A percentile compares a stretch with the other conserved stretches of the same genome.
Conservation (phyloP, 2,329 filamentous ascomycete species). For the Colletotrichum liriopes region DNA sequence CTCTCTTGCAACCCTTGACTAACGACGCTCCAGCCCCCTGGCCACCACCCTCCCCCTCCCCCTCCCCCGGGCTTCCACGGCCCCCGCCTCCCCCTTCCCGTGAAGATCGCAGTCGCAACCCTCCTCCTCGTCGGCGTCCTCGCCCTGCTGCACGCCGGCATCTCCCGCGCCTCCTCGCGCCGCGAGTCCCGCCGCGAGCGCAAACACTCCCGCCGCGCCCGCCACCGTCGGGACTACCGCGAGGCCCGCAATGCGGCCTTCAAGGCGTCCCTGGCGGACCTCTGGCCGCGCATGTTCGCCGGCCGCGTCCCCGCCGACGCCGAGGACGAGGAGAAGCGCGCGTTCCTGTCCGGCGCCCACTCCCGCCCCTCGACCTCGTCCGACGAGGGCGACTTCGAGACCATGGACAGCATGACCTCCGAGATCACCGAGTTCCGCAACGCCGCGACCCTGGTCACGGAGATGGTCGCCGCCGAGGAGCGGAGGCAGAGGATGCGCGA, state of each 20-base stretch:
- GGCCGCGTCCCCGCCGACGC: slow-evolving; percentile 46
- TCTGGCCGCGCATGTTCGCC: slow-evolving; percentile 51
- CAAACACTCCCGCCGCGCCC: slow-evolving; percentile 43
- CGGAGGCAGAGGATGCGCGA: slow-evolving; percentile 43
- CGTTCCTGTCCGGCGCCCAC: slow-evolving; percentile 46
- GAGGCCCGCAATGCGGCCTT: slow-evolving; percentile 47
- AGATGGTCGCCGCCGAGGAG: slow-evolving; percentile 63
- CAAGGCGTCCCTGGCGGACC: slow-evolving; percentile 41
- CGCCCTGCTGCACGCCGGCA: slow-evolving; percentile 46
- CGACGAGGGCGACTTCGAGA: slow-evolving; percentile 31
- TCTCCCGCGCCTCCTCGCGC: slow-evolving; percentile 17
- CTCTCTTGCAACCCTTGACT: no score
- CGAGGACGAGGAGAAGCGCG: slow-evolving; percentile 58
- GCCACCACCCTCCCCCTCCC: neutral
- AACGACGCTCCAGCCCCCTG: neutral
- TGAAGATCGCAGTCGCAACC: slow-evolving; percentile 46
- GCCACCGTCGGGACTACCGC: slow-evolving; percentile 45
- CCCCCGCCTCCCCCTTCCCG: slow-evolving; percentile 45
- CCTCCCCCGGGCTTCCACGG: slow-evolving; percentile 23
- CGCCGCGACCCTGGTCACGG: slow-evolving; percentile 62
- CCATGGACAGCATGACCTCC: slow-evolving; percentile 60
- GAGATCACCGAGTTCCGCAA: slow-evolving; percentile 65
- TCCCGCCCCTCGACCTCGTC: slow-evolving; percentile 37
- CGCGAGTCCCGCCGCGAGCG: slow-evolving; percentile 35
- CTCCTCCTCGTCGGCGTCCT: slow-evolving; percentile 48